Evolutionary conservation across 2,329 filamentous ascomycete genomes (phyloP), one percentile per base, ranked within the genome.

Genomic region (Penicillium griseofulvum): DNA sequence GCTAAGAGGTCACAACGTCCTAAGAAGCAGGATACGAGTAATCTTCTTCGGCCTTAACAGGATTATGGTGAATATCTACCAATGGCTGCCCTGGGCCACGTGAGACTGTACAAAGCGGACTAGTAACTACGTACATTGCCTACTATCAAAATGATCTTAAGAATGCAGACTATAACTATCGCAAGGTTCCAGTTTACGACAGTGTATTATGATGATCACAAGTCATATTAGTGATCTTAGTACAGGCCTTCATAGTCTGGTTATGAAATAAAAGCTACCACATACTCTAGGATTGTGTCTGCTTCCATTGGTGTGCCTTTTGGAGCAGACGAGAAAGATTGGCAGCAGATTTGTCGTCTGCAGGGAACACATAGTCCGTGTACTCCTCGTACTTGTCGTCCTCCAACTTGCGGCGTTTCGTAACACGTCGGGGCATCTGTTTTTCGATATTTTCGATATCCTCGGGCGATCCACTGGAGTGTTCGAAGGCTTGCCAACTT

Each of bases 331-430:
- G 90, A 49, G 89, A 89, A 73, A 97, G 78, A 67, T 90, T 92
- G 63, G 88, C 88, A 53, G 88, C 88, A 70, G 90, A 88, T 76
- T 90, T 85, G 73, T 97, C 92, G 77, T 97, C 94, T 5, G 90
- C 91, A 0, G 94, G 94, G 84, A 99, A 99, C 33, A 99, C 85
- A 67, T 96, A 97, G 73, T 97, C 94, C 76, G 94, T 85, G 74
- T 96, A 97, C 78, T 99, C 94, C 81, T 99, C 91, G 78, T 91
- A 97, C 36, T 85, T 87, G 72, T 94, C 92, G 75, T 97, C 93
- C 71, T 96, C 92, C 72, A 96, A 76, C 82, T 87, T 91, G 74
- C 94, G 87, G 68, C 91, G 83, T 81, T 94, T 93, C 86, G 96
- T 97, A 69, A 90, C 89, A 76, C 87, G 87, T 62, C 92, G 84